Evolutionary conservation across 2,329 filamentous ascomycete genomes (phyloP).

Genomic region (Hymenoscyphus linearis): DNA sequence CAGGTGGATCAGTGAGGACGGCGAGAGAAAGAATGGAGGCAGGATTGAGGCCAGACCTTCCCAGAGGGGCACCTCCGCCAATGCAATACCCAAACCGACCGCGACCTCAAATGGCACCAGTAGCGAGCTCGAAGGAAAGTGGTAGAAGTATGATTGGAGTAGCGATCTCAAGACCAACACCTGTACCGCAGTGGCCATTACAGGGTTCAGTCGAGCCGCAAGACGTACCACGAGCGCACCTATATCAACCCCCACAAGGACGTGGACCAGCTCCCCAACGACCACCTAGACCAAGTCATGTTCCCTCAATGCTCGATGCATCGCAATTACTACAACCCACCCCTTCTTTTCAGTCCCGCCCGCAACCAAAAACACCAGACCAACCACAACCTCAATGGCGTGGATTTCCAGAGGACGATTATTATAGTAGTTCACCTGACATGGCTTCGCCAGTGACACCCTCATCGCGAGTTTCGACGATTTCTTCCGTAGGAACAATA

Average conservation of each 20-base stretch:
- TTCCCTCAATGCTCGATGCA: conserved; percentile 53
- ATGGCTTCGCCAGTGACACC: conserved; percentile 43
- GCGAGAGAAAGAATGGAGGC: conserved; percentile 49
- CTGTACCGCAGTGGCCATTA: conserved; percentile 51
- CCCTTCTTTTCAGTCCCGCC: conserved; percentile 46
- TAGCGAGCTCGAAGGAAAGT: conserved; percentile 16
- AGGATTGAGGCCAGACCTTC: conserved; percentile 32
- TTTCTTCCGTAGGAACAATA: conserved; percentile 51
- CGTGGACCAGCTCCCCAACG: conserved; percentile 49
- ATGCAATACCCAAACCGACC: conserved; percentile 20
- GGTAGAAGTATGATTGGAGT: conserved; percentile 26
- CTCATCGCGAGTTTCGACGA: conserved; percentile 47
- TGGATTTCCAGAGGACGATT: conserved; percentile 12
- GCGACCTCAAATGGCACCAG: conserved; percentile 23
- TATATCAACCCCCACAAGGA: conserved; percentile 47
- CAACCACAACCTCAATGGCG: conserved; percentile 9
- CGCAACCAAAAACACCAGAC: conserved; percentile 33
- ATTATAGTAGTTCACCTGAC: conserved; percentile 31
- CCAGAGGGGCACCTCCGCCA: conserved; percentile 13
- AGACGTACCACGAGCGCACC: conserved; percentile 23
- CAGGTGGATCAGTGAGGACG: conserved; percentile 45
- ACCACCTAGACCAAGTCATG: conserved; percentile 54
- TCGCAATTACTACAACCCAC: conserved; percentile 51
- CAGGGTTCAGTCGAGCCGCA: conserved; percentile 24
- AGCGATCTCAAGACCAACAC: conserved; percentile 45